Base-by-base conservation (phyloP, 441 rosid genomes). In the Heliophila coronopifolia region DNA sequence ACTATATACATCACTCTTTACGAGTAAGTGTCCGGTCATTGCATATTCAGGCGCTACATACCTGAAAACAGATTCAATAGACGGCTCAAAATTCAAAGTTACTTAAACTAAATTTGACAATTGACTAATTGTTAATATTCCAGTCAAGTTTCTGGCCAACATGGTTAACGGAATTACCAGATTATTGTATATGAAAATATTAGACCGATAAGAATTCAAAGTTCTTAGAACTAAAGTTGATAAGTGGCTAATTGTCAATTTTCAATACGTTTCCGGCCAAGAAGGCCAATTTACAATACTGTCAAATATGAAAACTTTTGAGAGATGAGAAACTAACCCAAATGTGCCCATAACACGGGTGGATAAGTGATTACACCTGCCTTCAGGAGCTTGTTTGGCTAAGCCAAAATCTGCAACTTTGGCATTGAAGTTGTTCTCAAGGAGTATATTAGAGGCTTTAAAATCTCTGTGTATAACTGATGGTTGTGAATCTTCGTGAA, bases 31-130 rank as follows among this genome's bases (percentile, higher is more conserved):
- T 60, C 97, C 97, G 0, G 97, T 90, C 97, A 90, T 90, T 32
- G 97, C 97, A 76, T 90, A 90, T 68, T 90, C 97, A 3, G 97
- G 97, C 10, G 97, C 97, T 51, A 90, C 97, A 68, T 90, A 90
- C 60, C 97, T 90, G 57, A 43, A 65, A 66, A 41, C 4, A 3
- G 20, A 45, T 53, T 59, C 2, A 4, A 25, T 33, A 32, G 9
- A 39, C 20, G 11, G 19, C 34, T 48, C 44, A 35, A 46, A 46
- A 15, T 24, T 39, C 26, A 15, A 24, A 20, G n/a, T n/a, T n/a
- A n/a, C n/a, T n/a, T n/a, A n/a, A n/a, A n/a, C n/a, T n/a, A n/a
- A n/a, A n/a, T n/a, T n/a, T n/a, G n/a, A n/a, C n/a, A n/a, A n/a
- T n/a, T n/a, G n/a, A n/a, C n/a, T n/a, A n/a, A n/a, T n/a, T n/a